These are phyloP conservation scores for Aureobasidium sp. DNA, from an alignment of 2,329 filamentous ascomycete species.

Conservation along the genomic window DNA sequence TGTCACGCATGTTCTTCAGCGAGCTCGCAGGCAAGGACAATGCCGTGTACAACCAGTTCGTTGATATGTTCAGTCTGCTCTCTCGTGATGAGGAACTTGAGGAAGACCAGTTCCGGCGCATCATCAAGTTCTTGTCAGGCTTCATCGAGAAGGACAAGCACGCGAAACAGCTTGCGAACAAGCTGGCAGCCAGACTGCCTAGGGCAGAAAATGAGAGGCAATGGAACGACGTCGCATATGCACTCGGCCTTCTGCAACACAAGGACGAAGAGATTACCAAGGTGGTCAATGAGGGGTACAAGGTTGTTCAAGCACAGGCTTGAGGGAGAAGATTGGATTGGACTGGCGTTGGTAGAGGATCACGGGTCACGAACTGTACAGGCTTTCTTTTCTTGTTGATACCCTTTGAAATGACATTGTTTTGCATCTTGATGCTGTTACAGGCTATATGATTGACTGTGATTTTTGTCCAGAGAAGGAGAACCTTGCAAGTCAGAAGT, in stretches of 20 bases:
- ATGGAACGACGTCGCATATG: slow-evolving; percentile 96
- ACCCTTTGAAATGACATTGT: not conserved
- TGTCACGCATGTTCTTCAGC: slow-evolving; percentile 97
- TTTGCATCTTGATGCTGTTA: too few relatives aligned
- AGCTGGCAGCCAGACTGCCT: slow-evolving; percentile 76
- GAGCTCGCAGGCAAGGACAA: slow-evolving; percentile 98
- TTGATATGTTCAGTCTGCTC: slow-evolving; percentile 95
- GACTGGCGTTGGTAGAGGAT: not conserved
- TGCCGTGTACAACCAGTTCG: slow-evolving; percentile 98
- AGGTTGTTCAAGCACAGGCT: slow-evolving; percentile 40
- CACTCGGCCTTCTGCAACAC: slow-evolving; percentile 79
- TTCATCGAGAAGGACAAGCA: slow-evolving; percentile 99
- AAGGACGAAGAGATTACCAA: slow-evolving; percentile 87
- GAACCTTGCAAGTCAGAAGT: too few relatives aligned
- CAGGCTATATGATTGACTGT: too few relatives aligned
- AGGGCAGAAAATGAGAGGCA: slow-evolving; percentile 89
- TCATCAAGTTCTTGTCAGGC: slow-evolving; percentile 86
- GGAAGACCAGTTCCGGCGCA: slow-evolving; percentile 77
- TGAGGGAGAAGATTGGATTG: slow-evolving; percentile 20
- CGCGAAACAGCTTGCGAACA: slow-evolving; percentile 86
- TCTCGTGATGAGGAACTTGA: slow-evolving; percentile 74
- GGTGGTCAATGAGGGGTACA: slow-evolving; percentile 66
- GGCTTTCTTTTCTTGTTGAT: slow-evolving; percentile 4
- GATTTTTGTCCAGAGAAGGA: too few relatives aligned
- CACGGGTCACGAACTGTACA: slow-evolving; percentile 1